phyloP scores from a whole-genome alignment of 1,284 basidiomycete species.

The Waitea zeae region DNA sequence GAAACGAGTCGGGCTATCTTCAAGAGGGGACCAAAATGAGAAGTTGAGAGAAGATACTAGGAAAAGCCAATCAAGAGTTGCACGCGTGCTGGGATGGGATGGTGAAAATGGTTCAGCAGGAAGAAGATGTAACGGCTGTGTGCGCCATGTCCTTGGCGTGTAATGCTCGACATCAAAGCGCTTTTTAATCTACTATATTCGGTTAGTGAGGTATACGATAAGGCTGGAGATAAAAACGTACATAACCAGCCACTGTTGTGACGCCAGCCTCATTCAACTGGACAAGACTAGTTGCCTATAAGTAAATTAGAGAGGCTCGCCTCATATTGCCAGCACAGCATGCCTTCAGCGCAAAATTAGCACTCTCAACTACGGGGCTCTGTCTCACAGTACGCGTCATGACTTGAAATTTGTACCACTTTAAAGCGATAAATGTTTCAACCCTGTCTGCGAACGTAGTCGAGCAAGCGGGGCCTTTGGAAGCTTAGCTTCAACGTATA shows the following conservation, averaged over 20 bases:
- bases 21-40: slow-evolving; percentile 68
- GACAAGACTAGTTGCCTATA: slow-evolving; percentile 41
- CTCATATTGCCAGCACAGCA: too few species aligned
- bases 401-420: too few species aligned
- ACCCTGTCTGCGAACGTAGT: too few species aligned
- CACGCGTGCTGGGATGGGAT: slow-evolving; percentile 30
- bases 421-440: too few species aligned
- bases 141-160: slow-evolving; percentile 61
- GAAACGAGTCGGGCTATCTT: slow-evolving; percentile 35
- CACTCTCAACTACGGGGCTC: too few species aligned
- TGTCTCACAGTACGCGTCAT: too few species aligned
- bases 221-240: slow-evolving; percentile 18
- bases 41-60: slow-evolving; percentile 72
- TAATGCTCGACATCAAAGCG: slow-evolving; percentile 45
- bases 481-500: too few species aligned
- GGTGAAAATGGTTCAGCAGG: slow-evolving; percentile 43
- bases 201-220: background rate
- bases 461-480: too few species aligned
- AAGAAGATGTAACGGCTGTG: slow-evolving; percentile 56
- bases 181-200: slow-evolving; percentile 29
- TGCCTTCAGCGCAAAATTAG: too few species aligned
- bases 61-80: slow-evolving; percentile 67
- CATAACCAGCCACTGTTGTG: slow-evolving; percentile 40
- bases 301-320: too few species aligned
- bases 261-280: slow-evolving; percentile 37